Conservation (phyloP, 495 filamentous ascomycete species). For the Talaromyces ruber region DNA sequence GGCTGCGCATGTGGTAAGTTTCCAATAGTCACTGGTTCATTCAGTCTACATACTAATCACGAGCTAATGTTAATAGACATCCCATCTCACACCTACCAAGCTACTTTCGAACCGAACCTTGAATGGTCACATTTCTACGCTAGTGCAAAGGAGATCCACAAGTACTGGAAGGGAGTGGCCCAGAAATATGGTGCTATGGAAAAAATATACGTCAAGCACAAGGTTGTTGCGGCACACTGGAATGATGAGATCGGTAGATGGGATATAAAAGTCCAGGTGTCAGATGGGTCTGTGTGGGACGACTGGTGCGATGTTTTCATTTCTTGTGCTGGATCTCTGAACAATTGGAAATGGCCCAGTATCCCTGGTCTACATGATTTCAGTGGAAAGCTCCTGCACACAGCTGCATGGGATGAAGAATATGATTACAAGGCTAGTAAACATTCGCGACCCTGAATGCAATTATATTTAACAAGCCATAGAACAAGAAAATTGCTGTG, state of each 20-base stretch:
- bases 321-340: slow-evolving; percentile 47
- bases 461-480: slow-evolving; percentile 13
- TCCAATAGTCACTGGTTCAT: neutral
- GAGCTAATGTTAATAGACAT: slow-evolving; percentile 18
- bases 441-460: neutral
- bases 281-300: slow-evolving; percentile 19
- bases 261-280: slow-evolving; percentile 38
- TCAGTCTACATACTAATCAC: neutral
- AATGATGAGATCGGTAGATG: slow-evolving; percentile 32
- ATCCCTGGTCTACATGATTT: slow-evolving; percentile 47
- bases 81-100: slow-evolving; percentile 41
- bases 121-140: slow-evolving; percentile 25
- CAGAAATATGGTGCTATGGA: slow-evolving; percentile 33
- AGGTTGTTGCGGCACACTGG: slow-evolving; percentile 31
- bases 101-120: slow-evolving; percentile 40
- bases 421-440: slow-evolving; percentile 23
- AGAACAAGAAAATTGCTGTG: slow-evolving; percentile 42
- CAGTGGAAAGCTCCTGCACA: slow-evolving; percentile 46
- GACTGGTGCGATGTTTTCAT: slow-evolving; percentile 50
- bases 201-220: slow-evolving; percentile 30
- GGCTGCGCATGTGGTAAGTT: slow-evolving; percentile 44
- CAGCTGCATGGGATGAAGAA: slow-evolving; percentile 40
- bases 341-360: slow-evolving; percentile 47
- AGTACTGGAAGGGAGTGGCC: slow-evolving; percentile 42
- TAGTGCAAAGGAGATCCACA: slow-evolving; percentile 45